phyloP scores from a whole-genome alignment of 805 yeast species.

The Candida xyloterini region DNA sequence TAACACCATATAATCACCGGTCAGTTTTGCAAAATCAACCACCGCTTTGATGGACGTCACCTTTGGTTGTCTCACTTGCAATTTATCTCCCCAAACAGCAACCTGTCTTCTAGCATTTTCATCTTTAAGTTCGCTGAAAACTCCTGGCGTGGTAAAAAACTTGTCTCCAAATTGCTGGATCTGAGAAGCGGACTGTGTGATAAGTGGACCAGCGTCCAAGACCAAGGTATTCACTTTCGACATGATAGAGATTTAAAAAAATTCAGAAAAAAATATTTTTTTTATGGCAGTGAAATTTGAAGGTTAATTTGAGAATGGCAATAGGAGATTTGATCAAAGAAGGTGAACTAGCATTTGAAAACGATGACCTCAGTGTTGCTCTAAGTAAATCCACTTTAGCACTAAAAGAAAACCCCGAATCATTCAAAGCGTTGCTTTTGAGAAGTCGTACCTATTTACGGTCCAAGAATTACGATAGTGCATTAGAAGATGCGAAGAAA shows the following conservation, averaged over 20 bases:
- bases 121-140: conserved; percentile 80
- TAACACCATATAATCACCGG: conserved; percentile 89
- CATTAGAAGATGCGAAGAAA: conserved; percentile 43
- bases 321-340: conserved; percentile 25
- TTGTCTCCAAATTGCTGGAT: conserved; percentile 64
- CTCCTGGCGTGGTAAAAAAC: conserved; percentile 93
- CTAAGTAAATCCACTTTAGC: conserved; percentile 38
- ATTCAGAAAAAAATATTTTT: conserved; percentile 2
- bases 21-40: conserved; percentile 70
- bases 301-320: conserved; percentile 4
- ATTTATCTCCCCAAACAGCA: conserved; percentile 71
- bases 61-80: conserved; percentile 75
- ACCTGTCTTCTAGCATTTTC: conserved; percentile 78
- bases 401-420: conserved; percentile 40
- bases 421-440: conserved; percentile 46
- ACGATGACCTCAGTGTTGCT: conserved; percentile 45
- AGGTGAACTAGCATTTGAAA: conserved; percentile 43
- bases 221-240: conserved; percentile 56
- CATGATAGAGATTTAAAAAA: conserved; percentile 11
- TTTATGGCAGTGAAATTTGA: conserved; percentile 4
- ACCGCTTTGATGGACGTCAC: conserved; percentile 62
- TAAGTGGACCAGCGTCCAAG: conserved; percentile 93
- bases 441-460: conserved; percentile 50
- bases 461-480: conserved; percentile 43
- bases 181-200: conserved; percentile 76